These are phyloP conservation scores for Fraxinus velutina DNA, from an alignment of 305 asterid genomes.

Conservation along the genomic window DNA sequence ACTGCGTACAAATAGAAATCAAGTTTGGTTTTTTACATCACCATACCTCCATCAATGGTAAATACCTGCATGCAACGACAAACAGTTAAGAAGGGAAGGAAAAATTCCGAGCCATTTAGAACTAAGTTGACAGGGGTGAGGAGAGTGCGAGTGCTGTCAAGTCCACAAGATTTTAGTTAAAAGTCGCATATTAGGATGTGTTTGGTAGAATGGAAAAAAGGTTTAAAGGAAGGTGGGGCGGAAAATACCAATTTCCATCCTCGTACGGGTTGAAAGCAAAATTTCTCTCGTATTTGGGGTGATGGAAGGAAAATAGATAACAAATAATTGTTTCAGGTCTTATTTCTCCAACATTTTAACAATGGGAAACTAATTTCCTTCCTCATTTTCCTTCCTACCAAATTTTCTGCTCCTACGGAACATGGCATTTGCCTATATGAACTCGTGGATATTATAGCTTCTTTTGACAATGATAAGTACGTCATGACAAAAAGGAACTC, in stretches of 20 bases:
- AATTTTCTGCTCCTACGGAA: neutral
- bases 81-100: neutral
- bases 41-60: slow-evolving; percentile 97
- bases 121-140: neutral
- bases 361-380: neutral
- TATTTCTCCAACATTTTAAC: no score
- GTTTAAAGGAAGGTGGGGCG: neutral
- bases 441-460: neutral
- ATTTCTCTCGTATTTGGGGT: neutral
- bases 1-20: neutral
- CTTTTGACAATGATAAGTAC: neutral
- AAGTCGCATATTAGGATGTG: neutral
- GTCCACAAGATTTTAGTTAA: neutral
- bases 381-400: neutral
- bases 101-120: neutral
- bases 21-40: slow-evolving; percentile 42
- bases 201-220: neutral
- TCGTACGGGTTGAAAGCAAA: neutral
- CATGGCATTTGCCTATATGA: neutral
- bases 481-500: neutral
- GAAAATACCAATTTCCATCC: neutral
- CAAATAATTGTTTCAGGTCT: neutral
- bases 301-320: neutral
- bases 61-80: slow-evolving; percentile 47
- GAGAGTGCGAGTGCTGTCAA: neutral